These are phyloP conservation scores for Capronia coronata DNA, from an alignment of 2,329 filamentous ascomycete genomes.

Conservation along the genomic window DNA sequence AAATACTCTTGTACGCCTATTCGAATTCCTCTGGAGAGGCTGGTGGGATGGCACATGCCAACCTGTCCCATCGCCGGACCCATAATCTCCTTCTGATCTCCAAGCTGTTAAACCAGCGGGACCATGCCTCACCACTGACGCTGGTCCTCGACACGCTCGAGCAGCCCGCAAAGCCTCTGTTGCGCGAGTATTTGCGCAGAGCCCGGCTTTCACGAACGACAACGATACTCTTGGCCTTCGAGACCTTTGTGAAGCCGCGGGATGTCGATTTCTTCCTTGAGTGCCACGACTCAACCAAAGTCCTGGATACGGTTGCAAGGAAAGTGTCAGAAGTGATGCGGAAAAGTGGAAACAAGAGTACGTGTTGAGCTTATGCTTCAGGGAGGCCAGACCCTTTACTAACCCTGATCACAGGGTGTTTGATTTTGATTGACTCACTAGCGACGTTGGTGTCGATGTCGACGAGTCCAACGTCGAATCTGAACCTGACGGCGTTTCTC, in stretches of 20 bases:
- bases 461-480: conserved; percentile 24
- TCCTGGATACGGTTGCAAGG: conserved; percentile 50
- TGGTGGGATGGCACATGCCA: conserved; percentile 11
- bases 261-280: conserved; percentile 63
- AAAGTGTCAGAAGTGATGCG: conserved; percentile 49
- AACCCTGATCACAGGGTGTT: conserved; percentile 4
- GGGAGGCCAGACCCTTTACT: not conserved
- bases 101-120: conserved; percentile 70
- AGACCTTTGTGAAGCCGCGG: conserved; percentile 59
- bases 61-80: conserved; percentile 60
- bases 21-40: not conserved
- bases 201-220: conserved; percentile 47
- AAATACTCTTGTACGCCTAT: no score
- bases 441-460: conserved; percentile 19
- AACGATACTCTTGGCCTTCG: conserved; percentile 61
- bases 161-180: conserved; percentile 64
- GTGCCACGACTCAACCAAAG: conserved; percentile 49
- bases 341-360: conserved; percentile 15
- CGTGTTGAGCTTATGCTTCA: not conserved
- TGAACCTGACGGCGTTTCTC: conserved; percentile 61
- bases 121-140: conserved; percentile 78
- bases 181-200: conserved; percentile 67
- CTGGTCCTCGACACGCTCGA: conserved; percentile 78
- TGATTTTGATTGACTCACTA: conserved; percentile 25
- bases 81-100: conserved; percentile 80